Conservation (phyloP, 768 basidiomycete species). For the Lyophyllum shimeji region DNA sequence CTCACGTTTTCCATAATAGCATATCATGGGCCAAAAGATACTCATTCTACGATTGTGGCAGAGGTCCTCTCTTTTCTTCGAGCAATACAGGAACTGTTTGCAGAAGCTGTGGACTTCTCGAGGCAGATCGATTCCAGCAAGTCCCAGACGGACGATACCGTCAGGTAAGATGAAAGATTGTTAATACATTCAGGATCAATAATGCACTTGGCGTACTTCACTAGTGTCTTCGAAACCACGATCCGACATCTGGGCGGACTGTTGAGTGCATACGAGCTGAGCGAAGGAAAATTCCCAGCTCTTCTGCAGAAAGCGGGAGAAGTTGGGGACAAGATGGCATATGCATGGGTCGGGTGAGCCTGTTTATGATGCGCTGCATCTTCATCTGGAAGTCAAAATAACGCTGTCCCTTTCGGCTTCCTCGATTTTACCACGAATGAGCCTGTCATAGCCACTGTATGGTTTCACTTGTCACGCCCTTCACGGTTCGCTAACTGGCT, state of each 20-base stretch:
- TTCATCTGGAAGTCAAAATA: constrained; percentile 24
- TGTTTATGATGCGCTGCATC: not conserved
- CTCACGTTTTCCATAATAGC: not conserved
- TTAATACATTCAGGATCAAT: no score
- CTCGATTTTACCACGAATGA: constrained; percentile 45
- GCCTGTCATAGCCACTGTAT: constrained; percentile 30
- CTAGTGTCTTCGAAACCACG: constrained; percentile 72
- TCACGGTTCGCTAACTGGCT: not conserved
- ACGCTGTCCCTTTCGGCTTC: constrained; percentile 38
- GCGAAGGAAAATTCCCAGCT: constrained; percentile 42
- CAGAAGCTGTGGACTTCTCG: not conserved
- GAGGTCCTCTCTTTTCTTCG: not conserved
- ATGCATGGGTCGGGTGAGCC: constrained; percentile 52
- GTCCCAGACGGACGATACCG: constrained; percentile 1
- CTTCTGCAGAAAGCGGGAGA: constrained; percentile 62
- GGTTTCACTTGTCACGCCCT: not conserved
- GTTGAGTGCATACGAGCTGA: constrained; percentile 72
- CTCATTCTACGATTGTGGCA: not conserved
- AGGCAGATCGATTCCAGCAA: constrained; percentile 4
- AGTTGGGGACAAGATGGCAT: constrained; percentile 60
- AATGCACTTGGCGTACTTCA: not conserved
- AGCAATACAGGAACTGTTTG: not conserved
- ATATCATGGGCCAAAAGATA: constrained; percentile 5
- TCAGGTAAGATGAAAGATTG: not conserved
- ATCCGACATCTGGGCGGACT: constrained; percentile 73